These are phyloP conservation scores for Yarrowia divulgata DNA, from an alignment of 805 yeast species.

Conservation along the genomic window DNA sequence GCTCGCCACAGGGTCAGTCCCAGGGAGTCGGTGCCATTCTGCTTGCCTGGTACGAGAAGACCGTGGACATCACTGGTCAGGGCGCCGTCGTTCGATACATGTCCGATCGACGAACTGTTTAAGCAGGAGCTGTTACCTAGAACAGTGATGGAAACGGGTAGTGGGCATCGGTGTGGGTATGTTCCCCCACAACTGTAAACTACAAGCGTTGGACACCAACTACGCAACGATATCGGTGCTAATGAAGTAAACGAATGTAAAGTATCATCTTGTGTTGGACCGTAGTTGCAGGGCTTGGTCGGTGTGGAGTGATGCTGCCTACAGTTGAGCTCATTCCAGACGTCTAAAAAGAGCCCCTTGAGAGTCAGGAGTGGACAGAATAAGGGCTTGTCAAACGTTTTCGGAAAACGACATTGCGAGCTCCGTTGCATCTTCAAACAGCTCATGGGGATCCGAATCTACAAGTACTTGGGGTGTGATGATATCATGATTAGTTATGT, in stretches of 20 bases:
- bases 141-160: background rate
- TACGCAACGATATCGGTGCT: background rate
- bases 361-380: too few relatives aligned
- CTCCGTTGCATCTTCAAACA: too few relatives aligned
- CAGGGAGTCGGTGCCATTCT: conserved; percentile 86
- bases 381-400: too few relatives aligned
- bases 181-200: background rate
- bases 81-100: conserved; percentile 88
- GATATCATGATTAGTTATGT: conserved; percentile 23
- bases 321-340: too few relatives aligned
- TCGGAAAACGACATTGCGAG: too few relatives aligned
- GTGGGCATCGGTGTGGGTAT: background rate
- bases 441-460: too few relatives aligned
- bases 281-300: too few relatives aligned
- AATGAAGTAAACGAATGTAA: conserved; percentile 40
- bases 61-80: conserved; percentile 82
- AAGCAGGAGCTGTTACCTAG: conserved; percentile 23
- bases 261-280: background rate
- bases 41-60: conserved; percentile 91
- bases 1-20: conserved; percentile 64
- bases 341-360: too few relatives aligned
- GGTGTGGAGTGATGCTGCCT: background rate
- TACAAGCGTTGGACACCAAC: background rate
- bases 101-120: conserved; percentile 84
- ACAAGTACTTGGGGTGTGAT: background rate